Evolutionary conservation across 208 protist genomes (phyloP).

Genomic region (Plasmodiophora brassicae): DNA sequence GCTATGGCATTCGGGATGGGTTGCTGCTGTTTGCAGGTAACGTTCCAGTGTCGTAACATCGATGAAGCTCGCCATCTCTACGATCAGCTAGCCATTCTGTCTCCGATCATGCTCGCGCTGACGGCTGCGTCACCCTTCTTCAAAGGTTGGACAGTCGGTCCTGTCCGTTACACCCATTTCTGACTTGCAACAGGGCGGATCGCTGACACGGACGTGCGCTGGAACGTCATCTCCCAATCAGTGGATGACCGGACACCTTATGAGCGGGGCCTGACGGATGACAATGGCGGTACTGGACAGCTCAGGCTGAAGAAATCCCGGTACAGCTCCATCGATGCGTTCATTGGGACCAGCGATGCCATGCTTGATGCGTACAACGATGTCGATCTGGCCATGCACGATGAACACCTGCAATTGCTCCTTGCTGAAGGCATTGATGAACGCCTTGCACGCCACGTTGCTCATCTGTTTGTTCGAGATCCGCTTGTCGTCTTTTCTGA

Average conservation of each 20-base stretch:
- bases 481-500: conserved; percentile 72
- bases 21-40: conserved; percentile 91
- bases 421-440: conserved; percentile 77
- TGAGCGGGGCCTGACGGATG: conserved; percentile 46
- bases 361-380: conserved; percentile 69
- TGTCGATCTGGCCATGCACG: conserved; percentile 73
- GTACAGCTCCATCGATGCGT: conserved; percentile 88
- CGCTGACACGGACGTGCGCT: conserved; percentile 52
- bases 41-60: conserved; percentile 85
- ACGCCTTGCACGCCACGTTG: conserved; percentile 84
- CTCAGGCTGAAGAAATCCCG: conserved; percentile 74
- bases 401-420: conserved; percentile 57
- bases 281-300: background rate
- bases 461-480: conserved; percentile 86
- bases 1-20: conserved; percentile 99
- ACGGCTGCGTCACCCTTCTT: conserved; percentile 89
- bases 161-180: background rate
- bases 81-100: conserved; percentile 89
- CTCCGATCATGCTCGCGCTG: conserved; percentile 89
- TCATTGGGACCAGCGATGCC: conserved; percentile 65
- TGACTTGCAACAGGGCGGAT: background rate
- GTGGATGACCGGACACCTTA: conserved; percentile 89
- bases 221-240: conserved; percentile 50
- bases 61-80: conserved; percentile 87
- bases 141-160: conserved; percentile 65